Evolutionary conservation across 2,329 filamentous ascomycete species (phyloP).

Genomic region (Exophiala alcalophila): DNA sequence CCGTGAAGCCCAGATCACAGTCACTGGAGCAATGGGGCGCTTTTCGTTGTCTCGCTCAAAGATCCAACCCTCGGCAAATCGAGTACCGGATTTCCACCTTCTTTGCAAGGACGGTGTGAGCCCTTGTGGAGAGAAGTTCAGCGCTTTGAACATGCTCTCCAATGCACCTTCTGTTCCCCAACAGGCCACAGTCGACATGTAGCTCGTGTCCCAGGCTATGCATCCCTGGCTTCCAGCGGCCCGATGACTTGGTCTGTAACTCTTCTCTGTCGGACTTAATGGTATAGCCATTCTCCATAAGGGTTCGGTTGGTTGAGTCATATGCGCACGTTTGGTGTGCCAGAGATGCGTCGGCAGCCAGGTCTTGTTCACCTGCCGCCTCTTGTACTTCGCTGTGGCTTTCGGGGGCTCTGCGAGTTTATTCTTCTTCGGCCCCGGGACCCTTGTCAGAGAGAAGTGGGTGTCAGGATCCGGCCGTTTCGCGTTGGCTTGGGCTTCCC

Average conservation of each 20-base stretch:
- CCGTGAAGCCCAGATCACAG: constrained; percentile 62
- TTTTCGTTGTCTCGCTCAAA: constrained; percentile 54
- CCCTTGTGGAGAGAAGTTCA: constrained; percentile 61
- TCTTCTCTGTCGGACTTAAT: constrained; percentile 81
- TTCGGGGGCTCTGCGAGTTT: constrained; percentile 61
- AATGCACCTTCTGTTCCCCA: constrained; percentile 65
- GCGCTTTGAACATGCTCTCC: constrained; percentile 60
- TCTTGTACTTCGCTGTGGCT: constrained; percentile 71
- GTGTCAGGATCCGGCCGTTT: constrained; percentile 30
- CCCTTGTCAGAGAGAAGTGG: constrained; percentile 31
- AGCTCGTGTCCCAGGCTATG: constrained; percentile 90
- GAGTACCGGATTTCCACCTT: constrained; percentile 67
- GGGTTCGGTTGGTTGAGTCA: constrained; percentile 74
- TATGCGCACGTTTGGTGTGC: constrained; percentile 86
- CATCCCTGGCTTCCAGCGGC: constrained; percentile 72
- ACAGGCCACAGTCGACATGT: constrained; percentile 80
- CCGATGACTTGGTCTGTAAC: constrained; percentile 82
- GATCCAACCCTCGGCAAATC: constrained; percentile 57
- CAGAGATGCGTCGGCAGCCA: constrained; percentile 95
- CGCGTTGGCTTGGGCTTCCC: constrained; percentile 34
- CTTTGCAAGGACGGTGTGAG: constrained; percentile 62
- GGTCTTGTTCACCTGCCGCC: constrained; percentile 81
- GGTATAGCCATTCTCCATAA: constrained; percentile 91
- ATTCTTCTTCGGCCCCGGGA: constrained; percentile 68
- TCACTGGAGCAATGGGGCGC: constrained; percentile 67